Base-by-base conservation (phyloP, 805 yeast species). In the Cephaloascus albidus region DNA sequence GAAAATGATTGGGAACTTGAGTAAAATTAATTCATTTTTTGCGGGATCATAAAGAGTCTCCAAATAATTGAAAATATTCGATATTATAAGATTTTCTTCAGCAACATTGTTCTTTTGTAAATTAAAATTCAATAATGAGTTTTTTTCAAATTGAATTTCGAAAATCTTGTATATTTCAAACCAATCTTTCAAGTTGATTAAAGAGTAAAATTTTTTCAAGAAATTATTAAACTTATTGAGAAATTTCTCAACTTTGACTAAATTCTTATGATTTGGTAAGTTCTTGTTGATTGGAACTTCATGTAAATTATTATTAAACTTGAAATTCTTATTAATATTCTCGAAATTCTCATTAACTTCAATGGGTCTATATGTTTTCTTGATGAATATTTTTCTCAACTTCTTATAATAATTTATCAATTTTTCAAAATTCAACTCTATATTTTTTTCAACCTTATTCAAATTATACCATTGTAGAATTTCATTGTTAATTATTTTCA, bases 151-250 rank as follows among this genome's bases (percentile, higher is more conserved):
- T 43, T 82, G 81, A 26, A 74, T 63, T 53, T 89, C 96, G 35
- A 90, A 58, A 1, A 80, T 60, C 51, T 86, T 90, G 54, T 76
- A 84, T 3, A 81, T 74, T 40, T 72, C 71, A 38, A 86, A 65
- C 96, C 97, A 90, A 49, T 89, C 95, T 43, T 73, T 74, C 10
- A 77, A 57, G 10, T 76, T 70, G 27, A 82, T 70, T 10, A 76
- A 70, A 20, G 61, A 64, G 52, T 81, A 78, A 26, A 81, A 65
- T 3, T 73, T 70, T 2, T 72, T 63, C 20, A 85, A 69, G 4
- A 85, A 62, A 15, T 67, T 63, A 57, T 89, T 90, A 42, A 89
- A 57, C 36, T 72, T 70, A 40, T 71, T 72, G 18, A 86, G 65
- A 58, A 85, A 82, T 37, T 65, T 61, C 43, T 81, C 80, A 42